These are phyloP conservation scores for Hydrangea macrophylla DNA, from an alignment of 148 eudicot species.

Conservation along the genomic window DNA sequence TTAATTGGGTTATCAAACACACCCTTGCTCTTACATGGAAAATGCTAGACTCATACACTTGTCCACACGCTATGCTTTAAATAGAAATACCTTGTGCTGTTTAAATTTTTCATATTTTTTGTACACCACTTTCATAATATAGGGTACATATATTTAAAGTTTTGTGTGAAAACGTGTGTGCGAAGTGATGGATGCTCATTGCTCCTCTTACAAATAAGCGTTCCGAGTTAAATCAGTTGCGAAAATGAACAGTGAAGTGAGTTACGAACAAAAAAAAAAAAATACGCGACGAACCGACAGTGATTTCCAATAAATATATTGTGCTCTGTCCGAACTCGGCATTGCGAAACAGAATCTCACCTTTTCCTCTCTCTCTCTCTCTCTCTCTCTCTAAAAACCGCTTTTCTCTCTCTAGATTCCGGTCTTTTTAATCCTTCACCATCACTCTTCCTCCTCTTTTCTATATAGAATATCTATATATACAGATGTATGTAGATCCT, in stretches of 20 bases:
- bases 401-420: conserved; percentile 21
- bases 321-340: conserved; percentile 51
- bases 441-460: neutral
- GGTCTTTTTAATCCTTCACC: conserved; percentile 8
- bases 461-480: neutral
- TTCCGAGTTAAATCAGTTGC: conserved; percentile 31
- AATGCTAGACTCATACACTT: too few relatives aligned
- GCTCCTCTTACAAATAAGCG: too few relatives aligned
- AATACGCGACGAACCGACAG: conserved; percentile 29
- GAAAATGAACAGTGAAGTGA: conserved; percentile 23
- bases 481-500: conserved; percentile 12
- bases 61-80: too few relatives aligned
- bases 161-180: too few relatives aligned
- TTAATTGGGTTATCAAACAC: too few relatives aligned
- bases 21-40: too few relatives aligned
- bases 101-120: too few relatives aligned
- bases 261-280: conserved; percentile 16
- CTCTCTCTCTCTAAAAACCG: conserved; percentile 5
- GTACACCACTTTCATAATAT: too few relatives aligned
- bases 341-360: conserved; percentile 56
- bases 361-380: conserved; percentile 14
- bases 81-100: too few relatives aligned
- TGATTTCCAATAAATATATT: conserved; percentile 2
- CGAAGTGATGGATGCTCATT: too few relatives aligned
- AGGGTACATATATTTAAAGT: too few relatives aligned